Conservation (phyloP, 2,329 filamentous ascomycete genomes). For the Leptodontidium sp. region DNA sequence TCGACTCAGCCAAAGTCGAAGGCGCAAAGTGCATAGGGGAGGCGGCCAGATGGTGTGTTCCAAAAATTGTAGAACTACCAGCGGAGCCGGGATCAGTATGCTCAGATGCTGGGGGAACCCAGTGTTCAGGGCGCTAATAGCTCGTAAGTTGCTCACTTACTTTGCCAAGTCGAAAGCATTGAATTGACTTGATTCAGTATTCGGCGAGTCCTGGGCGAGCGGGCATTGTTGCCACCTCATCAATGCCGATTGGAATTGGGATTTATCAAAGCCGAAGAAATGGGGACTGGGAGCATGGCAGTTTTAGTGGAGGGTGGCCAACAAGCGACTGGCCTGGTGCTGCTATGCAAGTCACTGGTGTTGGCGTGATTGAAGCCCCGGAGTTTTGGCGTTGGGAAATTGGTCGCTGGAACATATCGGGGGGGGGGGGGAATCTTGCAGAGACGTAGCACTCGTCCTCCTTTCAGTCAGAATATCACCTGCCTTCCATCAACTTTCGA, state of each 20-base stretch:
- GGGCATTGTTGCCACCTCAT: not conserved
- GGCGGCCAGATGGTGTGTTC: not conserved
- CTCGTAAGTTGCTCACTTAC: not conserved
- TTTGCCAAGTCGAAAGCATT: not conserved
- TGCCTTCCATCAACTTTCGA: conserved; percentile 8
- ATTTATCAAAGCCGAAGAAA: not conserved
- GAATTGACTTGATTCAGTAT: not conserved
- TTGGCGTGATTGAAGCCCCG: not conserved
- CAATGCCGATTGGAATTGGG: not conserved
- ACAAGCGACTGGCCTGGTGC: not conserved
- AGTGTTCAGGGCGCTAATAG: not conserved
- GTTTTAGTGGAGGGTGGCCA: not conserved
- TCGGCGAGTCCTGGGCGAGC: not conserved
- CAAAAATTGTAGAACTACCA: not conserved
- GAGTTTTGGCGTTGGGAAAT: not conserved
- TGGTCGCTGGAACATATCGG: not conserved
- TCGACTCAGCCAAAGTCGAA: not conserved
- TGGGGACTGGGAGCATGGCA: not conserved
- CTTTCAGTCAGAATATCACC: conserved; percentile 12
- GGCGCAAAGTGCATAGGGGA: not conserved
- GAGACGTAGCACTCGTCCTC: conserved; percentile 7
- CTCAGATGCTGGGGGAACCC: not conserved
- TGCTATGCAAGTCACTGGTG: not conserved
- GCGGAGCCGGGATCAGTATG: not conserved
- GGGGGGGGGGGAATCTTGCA: conserved; percentile 3